These are phyloP conservation scores for Corynespora cassiicola DNA, from an alignment of 2,329 filamentous ascomycete genomes.

Conservation along the genomic window DNA sequence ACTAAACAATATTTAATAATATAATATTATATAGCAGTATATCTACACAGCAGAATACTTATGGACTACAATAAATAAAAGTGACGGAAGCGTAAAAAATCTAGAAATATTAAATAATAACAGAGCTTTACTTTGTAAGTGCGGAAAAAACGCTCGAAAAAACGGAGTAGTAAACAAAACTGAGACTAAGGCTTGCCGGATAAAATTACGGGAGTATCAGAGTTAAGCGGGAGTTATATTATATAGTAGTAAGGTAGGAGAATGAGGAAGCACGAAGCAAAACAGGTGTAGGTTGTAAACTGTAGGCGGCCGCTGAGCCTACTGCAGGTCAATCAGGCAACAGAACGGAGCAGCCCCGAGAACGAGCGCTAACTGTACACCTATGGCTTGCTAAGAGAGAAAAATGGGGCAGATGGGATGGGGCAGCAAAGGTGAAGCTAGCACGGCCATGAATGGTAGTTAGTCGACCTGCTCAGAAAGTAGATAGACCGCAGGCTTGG, in stretches of 20 bases:
- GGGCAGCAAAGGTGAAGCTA: constrained; percentile 35
- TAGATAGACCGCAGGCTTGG: constrained; percentile 32
- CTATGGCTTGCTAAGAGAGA: constrained; percentile 30
- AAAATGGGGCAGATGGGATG: no score
- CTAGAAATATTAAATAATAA: constrained; percentile 9
- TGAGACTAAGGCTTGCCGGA: constrained; percentile 18
- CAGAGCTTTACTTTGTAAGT: constrained; percentile 13
- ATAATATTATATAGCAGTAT: constrained; percentile 90
- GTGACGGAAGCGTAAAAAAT: constrained; percentile 2
- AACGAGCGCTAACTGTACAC: constrained; percentile 43
- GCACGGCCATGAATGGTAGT: constrained; percentile 44
- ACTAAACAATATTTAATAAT: constrained; percentile 85
- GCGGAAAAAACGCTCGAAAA: constrained; percentile 17
- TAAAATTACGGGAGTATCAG: no score
- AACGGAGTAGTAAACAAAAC: constrained; percentile 15
- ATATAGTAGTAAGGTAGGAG: constrained; percentile 36
- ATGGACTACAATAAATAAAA: no score
- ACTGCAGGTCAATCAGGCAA: constrained; percentile 43
- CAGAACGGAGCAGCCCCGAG: constrained; percentile 39
- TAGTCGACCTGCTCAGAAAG: constrained; percentile 32
- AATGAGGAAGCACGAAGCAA: constrained; percentile 19
- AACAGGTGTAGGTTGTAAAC: constrained; percentile 31
- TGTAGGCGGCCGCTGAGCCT: constrained; percentile 32
- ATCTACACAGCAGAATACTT: background rate
- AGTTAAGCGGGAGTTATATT: constrained; percentile 33